A percentile compares a stretch with the other conserved stretches of the same genome.
Evolutionary conservation across 176 grass and related monocot genomes (phyloP).

Genomic region (Areca catechu): DNA sequence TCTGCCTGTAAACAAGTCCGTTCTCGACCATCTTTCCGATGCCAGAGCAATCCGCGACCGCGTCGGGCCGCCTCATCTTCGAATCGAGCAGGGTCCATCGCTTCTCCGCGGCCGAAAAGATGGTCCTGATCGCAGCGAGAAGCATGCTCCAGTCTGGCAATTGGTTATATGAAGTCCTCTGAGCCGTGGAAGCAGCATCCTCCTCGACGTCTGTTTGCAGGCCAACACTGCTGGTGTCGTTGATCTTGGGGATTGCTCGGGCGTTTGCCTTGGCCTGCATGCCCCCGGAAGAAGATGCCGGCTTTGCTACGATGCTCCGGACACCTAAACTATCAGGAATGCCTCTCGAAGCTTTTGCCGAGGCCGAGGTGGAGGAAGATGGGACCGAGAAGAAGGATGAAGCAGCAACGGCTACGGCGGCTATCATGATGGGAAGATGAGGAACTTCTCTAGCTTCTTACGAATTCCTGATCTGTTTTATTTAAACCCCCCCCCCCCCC

Average conservation of each 20-base stretch:
- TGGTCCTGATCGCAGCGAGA: constrained; percentile 71
- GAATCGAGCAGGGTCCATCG: constrained; percentile 84
- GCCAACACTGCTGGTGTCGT: constrained; percentile 35
- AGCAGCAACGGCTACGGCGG: constrained; percentile 44
- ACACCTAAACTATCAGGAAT: constrained; percentile 39
- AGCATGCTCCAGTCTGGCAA: constrained; percentile 95
- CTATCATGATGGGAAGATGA: constrained; percentile 32
- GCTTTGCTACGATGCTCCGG: constrained; percentile 35
- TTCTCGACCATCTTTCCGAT: constrained; percentile 72
- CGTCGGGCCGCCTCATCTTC: constrained; percentile 75
- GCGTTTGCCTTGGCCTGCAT: constrained; percentile 44
- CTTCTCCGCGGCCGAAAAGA: constrained; percentile 84
- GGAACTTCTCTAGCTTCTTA: too few species aligned
- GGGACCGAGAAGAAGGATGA: constrained; percentile 57
- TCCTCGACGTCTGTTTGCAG: constrained; percentile 28
- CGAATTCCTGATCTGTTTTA: too few species aligned
- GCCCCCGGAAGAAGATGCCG: constrained; percentile 23
- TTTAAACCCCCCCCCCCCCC: too few species aligned
- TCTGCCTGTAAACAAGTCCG: constrained; percentile 71
- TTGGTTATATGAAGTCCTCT: constrained; percentile 82
- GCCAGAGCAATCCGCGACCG: constrained; percentile 65
- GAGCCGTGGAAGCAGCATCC: constrained; percentile 3
- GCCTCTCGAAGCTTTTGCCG: constrained; percentile 11
- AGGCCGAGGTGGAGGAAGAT: constrained; percentile 2
- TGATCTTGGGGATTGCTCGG: constrained; percentile 59